Conservation (phyloP, 169 alveolate genomes). For the Plasmodium gallinaceum region DNA sequence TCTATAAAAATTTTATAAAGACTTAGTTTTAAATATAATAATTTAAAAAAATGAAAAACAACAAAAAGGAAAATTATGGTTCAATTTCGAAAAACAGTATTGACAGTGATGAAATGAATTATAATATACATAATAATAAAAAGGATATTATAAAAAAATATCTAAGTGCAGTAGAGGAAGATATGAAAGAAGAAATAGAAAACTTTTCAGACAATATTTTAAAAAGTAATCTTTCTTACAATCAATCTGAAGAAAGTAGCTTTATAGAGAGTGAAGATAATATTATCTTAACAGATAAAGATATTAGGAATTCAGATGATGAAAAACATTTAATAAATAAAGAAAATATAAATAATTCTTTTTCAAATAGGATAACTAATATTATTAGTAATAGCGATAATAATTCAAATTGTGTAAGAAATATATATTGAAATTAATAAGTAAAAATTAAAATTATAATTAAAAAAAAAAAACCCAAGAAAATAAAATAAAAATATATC, state of each 20-base stretch:
- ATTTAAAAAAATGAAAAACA: no score
- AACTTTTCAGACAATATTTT: not conserved
- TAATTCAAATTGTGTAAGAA: slow-evolving; percentile 21
- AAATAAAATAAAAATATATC: no score
- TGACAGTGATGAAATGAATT: slow-evolving; percentile 24
- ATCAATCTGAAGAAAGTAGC: slow-evolving; percentile 19
- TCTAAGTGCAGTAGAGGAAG: slow-evolving; percentile 34
- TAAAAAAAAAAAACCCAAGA: no score
- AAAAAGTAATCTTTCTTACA: slow-evolving; percentile 17
- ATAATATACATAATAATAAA: slow-evolving; percentile 18
- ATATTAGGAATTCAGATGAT: not conserved
- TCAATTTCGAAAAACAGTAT: slow-evolving; percentile 12
- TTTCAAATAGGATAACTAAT: not conserved
- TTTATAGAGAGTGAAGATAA: slow-evolving; percentile 60
- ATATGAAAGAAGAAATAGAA: slow-evolving; percentile 23
- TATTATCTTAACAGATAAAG: slow-evolving; percentile 30
- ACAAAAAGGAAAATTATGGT: slow-evolving; percentile 23
- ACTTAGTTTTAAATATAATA: no score
- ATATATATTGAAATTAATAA: not conserved
- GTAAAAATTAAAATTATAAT: no score
- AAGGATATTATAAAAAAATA: slow-evolving; percentile 42
- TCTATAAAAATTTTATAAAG: no score
- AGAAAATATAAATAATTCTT: not conserved
- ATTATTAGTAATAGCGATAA: slow-evolving; percentile 7
- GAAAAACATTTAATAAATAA: not conserved